Base-by-base conservation (phyloP, 805 yeast genomes). In the Teunomyces panamensis region DNA sequence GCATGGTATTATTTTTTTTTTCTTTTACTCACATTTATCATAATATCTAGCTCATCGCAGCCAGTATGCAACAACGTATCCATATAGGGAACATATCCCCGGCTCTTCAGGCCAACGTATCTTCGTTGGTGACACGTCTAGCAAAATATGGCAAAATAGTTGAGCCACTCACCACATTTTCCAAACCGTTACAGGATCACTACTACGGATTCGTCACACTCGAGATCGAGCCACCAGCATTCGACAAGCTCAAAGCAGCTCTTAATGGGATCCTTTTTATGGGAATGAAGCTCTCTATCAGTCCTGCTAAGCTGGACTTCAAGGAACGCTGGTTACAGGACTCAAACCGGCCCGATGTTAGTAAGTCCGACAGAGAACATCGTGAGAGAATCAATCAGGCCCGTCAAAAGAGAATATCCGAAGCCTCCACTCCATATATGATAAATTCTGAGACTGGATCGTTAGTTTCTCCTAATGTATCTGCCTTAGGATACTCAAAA, bases 201-300 rank as follows among this genome's bases (percentile, higher is more conserved):
- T 68, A 68, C 55, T 94, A 82, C 69, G 97, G 84, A 1, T 89
- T 77, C 53, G 62, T 87, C 1, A 81, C 86, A 17, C 69, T 92
- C 64, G 66, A 71, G n/a, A 63, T 84, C 9, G 63, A 74, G 1
- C 69, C 73, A 3, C 64, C 67, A 16, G 70, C 74, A 30, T 80
- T 75, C 46, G 67, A 65, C 1, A 78, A 77, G 42, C 65, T 92
- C 44, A 75, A 77, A 49, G 62, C 68, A 5, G 71, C 86, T 0
- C 76, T 88, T 53, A 79, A 89, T 60, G 94, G 91, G 28, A 79
- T 85, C 1, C 78, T 77, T 24, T 92, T 77, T 66, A 89, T 87
- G 75, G 96, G 96, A 2, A 74, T 85, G 24, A 80, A 76, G 45
- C 64, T 92, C 30, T 71, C 73, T 2, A 67, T 92, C 8, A 81